A percentile compares a stretch with the other conserved stretches of the same genome.
Evolutionary conservation across 202 grass and related monocot species (phyloP).

Genomic region (Zizania palustris): DNA sequence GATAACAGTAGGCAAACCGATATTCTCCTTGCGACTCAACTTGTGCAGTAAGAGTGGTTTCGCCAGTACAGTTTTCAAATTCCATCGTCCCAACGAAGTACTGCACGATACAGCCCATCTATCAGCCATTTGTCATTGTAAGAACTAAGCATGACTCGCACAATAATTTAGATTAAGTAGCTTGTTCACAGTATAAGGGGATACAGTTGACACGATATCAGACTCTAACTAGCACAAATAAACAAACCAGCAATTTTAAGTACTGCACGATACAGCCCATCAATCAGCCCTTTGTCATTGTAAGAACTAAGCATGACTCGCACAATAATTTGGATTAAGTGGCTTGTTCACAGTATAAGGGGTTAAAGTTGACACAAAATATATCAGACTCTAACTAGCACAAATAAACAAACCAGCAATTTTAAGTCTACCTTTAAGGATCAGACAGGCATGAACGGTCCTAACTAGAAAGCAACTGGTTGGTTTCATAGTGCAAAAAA

Average conservation of each 20-base stretch:
- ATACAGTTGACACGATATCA: neutral
- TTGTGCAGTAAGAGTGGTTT: neutral
- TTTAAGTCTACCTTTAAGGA: neutral
- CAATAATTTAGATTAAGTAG: neutral
- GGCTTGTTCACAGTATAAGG: neutral
- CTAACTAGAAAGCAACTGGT: neutral
- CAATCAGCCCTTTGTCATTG: neutral
- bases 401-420: neutral
- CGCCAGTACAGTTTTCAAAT: neutral
- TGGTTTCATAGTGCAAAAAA: no score
- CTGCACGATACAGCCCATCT: conserved; percentile 27
- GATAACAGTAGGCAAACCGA: neutral
- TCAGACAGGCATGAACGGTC: neutral
- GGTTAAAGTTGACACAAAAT: neutral
- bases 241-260: neutral
- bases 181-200: neutral
- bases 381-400: neutral
- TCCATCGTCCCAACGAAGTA: conserved; percentile 26
- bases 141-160: neutral
- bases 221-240: neutral
- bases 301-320: neutral
- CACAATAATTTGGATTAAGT: neutral
- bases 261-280: conserved; percentile 13
- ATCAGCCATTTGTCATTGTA: conserved; percentile 1
- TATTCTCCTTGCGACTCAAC: neutral